Base-by-base conservation (phyloP, 2,329 filamentous ascomycete genomes). In the Diplodia seriata region DNA sequence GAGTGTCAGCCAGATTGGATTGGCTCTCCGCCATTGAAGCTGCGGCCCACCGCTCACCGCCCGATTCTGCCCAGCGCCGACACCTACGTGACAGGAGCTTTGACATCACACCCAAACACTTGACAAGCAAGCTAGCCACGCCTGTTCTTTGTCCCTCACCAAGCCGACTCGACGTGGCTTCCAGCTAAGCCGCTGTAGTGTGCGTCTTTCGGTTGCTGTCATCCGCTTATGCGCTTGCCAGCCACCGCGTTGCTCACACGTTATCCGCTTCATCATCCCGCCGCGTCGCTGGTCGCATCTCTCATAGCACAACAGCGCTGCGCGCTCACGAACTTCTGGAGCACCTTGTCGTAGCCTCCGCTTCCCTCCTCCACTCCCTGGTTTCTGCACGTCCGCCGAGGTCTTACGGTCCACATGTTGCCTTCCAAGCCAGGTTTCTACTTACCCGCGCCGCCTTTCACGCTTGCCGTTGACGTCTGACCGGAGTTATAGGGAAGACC, bases 401-500 rank as follows among this genome's bases (percentile, higher is more conserved):
- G 4, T 36, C 20, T 9, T 11, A 23, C 63, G 20, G 38, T 31
- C 40, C 64, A 50, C 43, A 56, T 67, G 54, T 38, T 59, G 43
- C 47, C 43, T 23, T 50, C 54, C 11, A 50, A 38, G 43, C 64
- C 64, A 67, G 64, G 64, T 67, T 26, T 15, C 53, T 51, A 47
- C 43, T n/a, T 20, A 33, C 43, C 53, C 54, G 43, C 47, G n/a
- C 59, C 11, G 55, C 54, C 38, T 4, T 8, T 33, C 11, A 33
- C 53, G 26, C 4, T 11, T 40, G 64, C 54, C 23, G 29, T 18
- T 47, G 51, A 20, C 18, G 26, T 49, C 53, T 67, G 36, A 67
- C 49, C 56, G 33, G 18, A 61, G 36, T 23, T 61, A 74, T 73
- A 78, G 81, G 82, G 71, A 84, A 84, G 76, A 83, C 82, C 70